Evolutionary conservation across 768 basidiomycete species (phyloP).

Genomic region (Tulasnella sp.): DNA sequence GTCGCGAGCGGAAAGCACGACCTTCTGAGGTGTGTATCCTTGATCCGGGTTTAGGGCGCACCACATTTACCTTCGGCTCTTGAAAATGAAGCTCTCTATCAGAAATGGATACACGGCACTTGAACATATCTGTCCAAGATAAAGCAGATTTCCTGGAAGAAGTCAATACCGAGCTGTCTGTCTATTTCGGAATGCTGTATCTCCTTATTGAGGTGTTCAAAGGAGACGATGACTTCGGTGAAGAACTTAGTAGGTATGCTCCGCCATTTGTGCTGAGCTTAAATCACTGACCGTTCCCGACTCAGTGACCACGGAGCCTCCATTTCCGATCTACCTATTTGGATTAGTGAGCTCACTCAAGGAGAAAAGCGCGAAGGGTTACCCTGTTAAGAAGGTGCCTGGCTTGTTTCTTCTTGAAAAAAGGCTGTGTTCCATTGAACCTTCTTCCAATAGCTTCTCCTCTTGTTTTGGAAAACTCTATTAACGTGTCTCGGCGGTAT

Average conservation of each 20-base stretch:
- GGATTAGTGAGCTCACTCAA: constrained; percentile 83
- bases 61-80: not conserved
- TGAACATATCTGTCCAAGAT: constrained; percentile 66
- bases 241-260: constrained; percentile 80
- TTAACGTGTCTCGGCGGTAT: constrained; percentile 91
- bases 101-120: constrained; percentile 67
- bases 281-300: not conserved
- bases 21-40: constrained; percentile 60
- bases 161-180: constrained; percentile 84
- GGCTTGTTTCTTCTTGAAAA: constrained; percentile 20
- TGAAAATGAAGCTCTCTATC: constrained; percentile 57
- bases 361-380: constrained; percentile 91
- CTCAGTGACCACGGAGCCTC: constrained; percentile 91
- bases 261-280: not conserved
- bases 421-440: not conserved
- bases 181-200: constrained; percentile 93
- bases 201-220: constrained; percentile 92
- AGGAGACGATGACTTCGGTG: constrained; percentile 89
- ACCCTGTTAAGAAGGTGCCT: constrained; percentile 91
- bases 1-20: constrained; percentile 87
- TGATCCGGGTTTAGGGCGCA: not conserved
- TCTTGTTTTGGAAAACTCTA: constrained; percentile 92
- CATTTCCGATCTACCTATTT: constrained; percentile 88
- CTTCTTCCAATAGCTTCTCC: constrained; percentile 59
- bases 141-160: constrained; percentile 81